These are phyloP conservation scores for Actinomortierella ambigua DNA, from an alignment of 371 early-diverging fungal genomes.

Conservation along the genomic window DNA sequence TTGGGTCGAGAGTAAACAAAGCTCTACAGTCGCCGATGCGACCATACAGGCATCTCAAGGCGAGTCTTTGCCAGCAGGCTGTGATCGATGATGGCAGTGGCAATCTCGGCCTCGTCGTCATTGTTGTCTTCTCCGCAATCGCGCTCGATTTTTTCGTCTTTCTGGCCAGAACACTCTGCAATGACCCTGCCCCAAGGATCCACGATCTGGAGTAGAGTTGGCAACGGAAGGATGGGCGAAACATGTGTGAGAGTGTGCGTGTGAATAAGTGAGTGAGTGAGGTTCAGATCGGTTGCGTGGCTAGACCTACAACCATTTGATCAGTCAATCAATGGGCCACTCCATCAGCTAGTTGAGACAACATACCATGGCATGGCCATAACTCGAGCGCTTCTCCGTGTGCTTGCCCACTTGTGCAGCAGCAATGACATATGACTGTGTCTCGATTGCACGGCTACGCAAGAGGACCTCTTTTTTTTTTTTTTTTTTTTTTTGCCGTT, in stretches of 20 bases:
- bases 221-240: conserved; percentile 1
- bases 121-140: too few relatives aligned
- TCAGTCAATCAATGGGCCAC: too few relatives aligned
- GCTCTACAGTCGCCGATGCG: too few relatives aligned
- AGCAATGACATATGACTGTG: conserved; percentile 79
- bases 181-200: conserved; percentile 77
- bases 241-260: neutral
- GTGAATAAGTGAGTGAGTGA: neutral
- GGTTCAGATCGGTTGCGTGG: neutral
- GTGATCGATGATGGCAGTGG: too few relatives aligned
- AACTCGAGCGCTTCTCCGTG: conserved; percentile 72
- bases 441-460: conserved; percentile 87
- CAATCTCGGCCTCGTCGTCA: too few relatives aligned
- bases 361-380: conserved; percentile 81
- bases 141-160: conserved; percentile 5
- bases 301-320: neutral
- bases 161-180: conserved; percentile 60
- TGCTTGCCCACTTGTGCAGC: conserved; percentile 84
- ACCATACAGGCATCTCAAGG: too few relatives aligned
- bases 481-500: neutral
- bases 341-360: neutral
- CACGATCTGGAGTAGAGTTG: conserved; percentile 50
- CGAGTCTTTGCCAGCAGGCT: too few relatives aligned
- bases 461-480: conserved; percentile 63
- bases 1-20: too few relatives aligned